A percentile compares a stretch with the other conserved stretches of the same genome.
phyloP scores from a whole-genome alignment of 2,329 filamentous ascomycete genomes.

The Colletotrichum truncatum region DNA sequence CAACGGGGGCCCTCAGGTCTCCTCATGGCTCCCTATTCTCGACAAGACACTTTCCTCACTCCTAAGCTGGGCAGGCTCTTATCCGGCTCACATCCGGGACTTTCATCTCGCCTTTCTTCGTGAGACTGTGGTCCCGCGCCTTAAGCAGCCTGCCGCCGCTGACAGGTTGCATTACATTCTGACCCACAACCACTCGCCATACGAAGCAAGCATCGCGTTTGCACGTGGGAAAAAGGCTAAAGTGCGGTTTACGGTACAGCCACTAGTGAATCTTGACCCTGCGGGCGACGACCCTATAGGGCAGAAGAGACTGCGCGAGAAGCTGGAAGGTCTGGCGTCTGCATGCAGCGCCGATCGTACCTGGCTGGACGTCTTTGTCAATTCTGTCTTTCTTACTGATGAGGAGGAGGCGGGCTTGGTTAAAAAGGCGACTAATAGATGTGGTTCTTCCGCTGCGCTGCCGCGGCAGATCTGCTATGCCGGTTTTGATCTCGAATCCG shows the following conservation, averaged over 20 bases:
- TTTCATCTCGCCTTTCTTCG: slow-evolving; percentile 13
- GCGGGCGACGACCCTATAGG: not conserved
- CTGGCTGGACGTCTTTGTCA: slow-evolving; percentile 1
- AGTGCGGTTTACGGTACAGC: slow-evolving; percentile 17
- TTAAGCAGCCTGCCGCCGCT: slow-evolving; percentile 2
- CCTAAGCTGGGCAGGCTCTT: slow-evolving; percentile 10
- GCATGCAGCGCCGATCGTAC: not conserved
- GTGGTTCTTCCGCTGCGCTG: not conserved
- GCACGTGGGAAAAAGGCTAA: not conserved
- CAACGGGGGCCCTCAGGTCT: not conserved
- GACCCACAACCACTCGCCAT: slow-evolving; percentile 10
- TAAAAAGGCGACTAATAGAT: not conserved
- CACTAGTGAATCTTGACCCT: not conserved
- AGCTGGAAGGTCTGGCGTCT: not conserved
- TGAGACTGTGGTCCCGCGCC: not conserved
- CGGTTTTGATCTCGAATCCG: slow-evolving; percentile 13
- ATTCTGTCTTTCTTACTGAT: not conserved
- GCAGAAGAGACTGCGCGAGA: slow-evolving; percentile 9
- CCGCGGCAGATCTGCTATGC: slow-evolving; percentile 1
- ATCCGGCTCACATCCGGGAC: slow-evolving; percentile 3
- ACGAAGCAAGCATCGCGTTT: slow-evolving; percentile 18
- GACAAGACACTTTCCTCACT: not conserved
- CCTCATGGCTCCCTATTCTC: slow-evolving; percentile 3
- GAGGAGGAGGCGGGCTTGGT: slow-evolving; percentile 1
- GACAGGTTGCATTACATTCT: slow-evolving; percentile 3